Conservation (phyloP, 306 rosid genomes). For the Casuarina glauca region DNA sequence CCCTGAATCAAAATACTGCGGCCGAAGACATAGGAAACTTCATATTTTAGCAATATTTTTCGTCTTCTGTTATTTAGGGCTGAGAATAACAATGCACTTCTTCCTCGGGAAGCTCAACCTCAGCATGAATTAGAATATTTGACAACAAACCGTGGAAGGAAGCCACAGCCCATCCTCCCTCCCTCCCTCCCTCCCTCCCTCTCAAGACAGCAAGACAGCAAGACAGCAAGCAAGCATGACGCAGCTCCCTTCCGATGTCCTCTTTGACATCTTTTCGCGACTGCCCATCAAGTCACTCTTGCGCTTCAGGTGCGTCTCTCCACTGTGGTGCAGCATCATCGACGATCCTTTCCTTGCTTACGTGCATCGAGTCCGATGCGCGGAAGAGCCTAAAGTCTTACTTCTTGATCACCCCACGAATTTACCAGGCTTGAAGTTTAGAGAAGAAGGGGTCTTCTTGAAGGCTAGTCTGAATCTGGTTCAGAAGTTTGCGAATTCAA, state of each 20-base stretch:
- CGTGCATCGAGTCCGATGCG: not conserved
- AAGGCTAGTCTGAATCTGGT: not conserved
- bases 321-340: not conserved
- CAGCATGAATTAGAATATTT: too few relatives aligned
- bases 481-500: not conserved
- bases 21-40: too few relatives aligned
- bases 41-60: too few relatives aligned
- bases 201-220: not conserved
- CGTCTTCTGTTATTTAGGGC: too few relatives aligned
- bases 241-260: not conserved
- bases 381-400: not conserved
- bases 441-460: not conserved
- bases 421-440: not conserved
- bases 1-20: too few relatives aligned
- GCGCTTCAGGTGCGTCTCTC: not conserved
- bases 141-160: too few relatives aligned
- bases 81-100: too few relatives aligned
- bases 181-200: not conserved
- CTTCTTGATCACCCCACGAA: not conserved
- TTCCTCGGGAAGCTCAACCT: too few relatives aligned
- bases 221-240: not conserved
- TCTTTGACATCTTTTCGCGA: slow-evolving; percentile 6
- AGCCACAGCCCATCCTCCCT: too few relatives aligned
- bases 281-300: not conserved
- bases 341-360: not conserved